These are phyloP conservation scores for Eucalyptus victrix DNA, from an alignment of 345 rosid genomes.

Conservation along the genomic window DNA sequence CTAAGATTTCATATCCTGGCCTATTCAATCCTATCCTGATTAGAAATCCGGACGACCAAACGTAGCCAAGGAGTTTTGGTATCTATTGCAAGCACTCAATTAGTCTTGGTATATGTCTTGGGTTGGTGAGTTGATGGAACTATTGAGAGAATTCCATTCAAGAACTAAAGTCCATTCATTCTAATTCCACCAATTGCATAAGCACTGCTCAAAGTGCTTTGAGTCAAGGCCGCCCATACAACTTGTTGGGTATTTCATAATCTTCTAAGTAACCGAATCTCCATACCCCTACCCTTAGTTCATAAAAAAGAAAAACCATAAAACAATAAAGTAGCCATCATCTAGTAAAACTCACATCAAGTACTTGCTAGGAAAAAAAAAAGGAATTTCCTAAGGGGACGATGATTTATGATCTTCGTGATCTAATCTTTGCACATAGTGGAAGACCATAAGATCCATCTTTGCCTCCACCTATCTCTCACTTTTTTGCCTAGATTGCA, in stretches of 20 bases:
- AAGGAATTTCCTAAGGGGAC: neutral
- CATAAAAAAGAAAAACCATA: neutral
- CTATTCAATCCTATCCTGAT: too few species aligned
- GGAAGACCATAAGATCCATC: neutral
- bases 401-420: neutral
- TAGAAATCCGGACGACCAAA: too few species aligned
- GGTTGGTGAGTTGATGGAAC: neutral
- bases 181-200: neutral
- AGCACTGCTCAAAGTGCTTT: neutral
- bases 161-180: neutral
- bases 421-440: neutral
- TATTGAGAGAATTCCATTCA: neutral
- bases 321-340: neutral
- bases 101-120: too few species aligned
- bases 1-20: rapidly evolving
- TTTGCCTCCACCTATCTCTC: neutral
- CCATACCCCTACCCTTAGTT: neutral
- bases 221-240: neutral
- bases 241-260: neutral
- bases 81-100: neutral
- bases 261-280: neutral
- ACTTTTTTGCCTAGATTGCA: neutral
- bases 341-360: neutral
- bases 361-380: neutral
- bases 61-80: neutral